These are phyloP conservation scores for Coniophora puteana DNA, from an alignment of 1,284 basidiomycete species.

Conservation along the genomic window DNA sequence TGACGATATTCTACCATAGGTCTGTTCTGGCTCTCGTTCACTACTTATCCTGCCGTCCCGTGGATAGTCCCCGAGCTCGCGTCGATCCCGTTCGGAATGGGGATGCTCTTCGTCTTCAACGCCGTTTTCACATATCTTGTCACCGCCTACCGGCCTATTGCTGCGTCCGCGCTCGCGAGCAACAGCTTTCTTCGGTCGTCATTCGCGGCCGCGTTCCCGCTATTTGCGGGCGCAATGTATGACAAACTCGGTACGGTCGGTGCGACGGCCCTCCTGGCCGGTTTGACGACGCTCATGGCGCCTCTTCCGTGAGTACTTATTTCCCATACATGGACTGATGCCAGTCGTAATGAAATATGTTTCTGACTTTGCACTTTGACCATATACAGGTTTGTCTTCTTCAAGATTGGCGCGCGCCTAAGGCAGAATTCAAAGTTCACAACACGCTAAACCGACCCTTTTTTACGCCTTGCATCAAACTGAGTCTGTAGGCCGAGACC, in stretches of 20 bases:
- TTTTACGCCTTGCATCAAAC: no score
- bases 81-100: constrained; percentile 57
- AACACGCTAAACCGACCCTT: constrained; percentile 14
- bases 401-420: constrained; percentile 30
- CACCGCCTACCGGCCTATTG: constrained; percentile 72
- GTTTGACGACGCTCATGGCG: constrained; percentile 62
- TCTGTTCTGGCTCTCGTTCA: constrained; percentile 73
- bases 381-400: constrained; percentile 31
- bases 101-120: constrained; percentile 60
- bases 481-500: no score
- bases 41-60: constrained; percentile 61
- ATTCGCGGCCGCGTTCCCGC: constrained; percentile 72
- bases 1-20: constrained; percentile 26
- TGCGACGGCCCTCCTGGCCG: constrained; percentile 73
- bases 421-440: constrained; percentile 33
- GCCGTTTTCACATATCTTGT: constrained; percentile 72
- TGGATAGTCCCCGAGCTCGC: constrained; percentile 73
- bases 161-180: constrained; percentile 73
- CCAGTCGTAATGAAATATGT: no score
- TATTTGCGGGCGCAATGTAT: constrained; percentile 65
- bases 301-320: constrained; percentile 61
- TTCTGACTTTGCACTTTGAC: not conserved
- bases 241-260: constrained; percentile 63
- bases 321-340: not conserved
- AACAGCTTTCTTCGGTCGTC: constrained; percentile 65